A percentile compares a stretch with the other conserved stretches of the same genome.
phyloP scores from a whole-genome alignment of 331 rosid species.

The Rosa hybrid region DNA sequence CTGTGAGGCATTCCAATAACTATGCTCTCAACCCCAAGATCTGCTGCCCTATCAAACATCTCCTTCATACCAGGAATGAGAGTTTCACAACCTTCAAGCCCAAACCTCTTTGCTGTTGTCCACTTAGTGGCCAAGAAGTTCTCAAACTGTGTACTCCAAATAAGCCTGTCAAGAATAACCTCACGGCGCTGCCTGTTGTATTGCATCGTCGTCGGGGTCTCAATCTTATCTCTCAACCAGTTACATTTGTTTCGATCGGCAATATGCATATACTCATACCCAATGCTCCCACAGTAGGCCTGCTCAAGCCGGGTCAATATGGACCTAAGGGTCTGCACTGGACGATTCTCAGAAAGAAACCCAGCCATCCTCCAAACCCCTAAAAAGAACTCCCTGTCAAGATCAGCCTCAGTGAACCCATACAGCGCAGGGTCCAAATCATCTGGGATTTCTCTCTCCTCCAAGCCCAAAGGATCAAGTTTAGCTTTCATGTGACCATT shows the following conservation, averaged over 20 bases:
- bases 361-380: slow-evolving; percentile 98
- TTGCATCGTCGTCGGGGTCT: slow-evolving; percentile 72
- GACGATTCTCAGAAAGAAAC: slow-evolving; percentile 95
- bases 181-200: slow-evolving; percentile 73
- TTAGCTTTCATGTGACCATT: slow-evolving; percentile 95
- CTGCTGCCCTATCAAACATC: slow-evolving; percentile 91
- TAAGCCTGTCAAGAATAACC: slow-evolving; percentile 90
- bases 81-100: slow-evolving; percentile 96
- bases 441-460: slow-evolving; percentile 60
- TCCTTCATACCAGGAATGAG: slow-evolving; percentile 97
- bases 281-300: slow-evolving; percentile 95
- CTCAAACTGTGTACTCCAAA: slow-evolving; percentile 96
- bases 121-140: slow-evolving; percentile 95
- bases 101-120: slow-evolving; percentile 95
- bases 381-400: slow-evolving; percentile 90
- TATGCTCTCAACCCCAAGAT: slow-evolving; percentile 97
- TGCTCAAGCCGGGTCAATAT: slow-evolving; percentile 97
- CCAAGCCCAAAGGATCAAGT: slow-evolving; percentile 82
- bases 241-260: slow-evolving; percentile 85
- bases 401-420: slow-evolving; percentile 94
- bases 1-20: slow-evolving; percentile 96
- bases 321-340: slow-evolving; percentile 87
- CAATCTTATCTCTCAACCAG: slow-evolving; percentile 95
- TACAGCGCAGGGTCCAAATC: slow-evolving; percentile 88
- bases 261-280: slow-evolving; percentile 96